These are phyloP conservation scores for Phaeosphaeria sp. DNA, from an alignment of 2,329 filamentous ascomycete genomes.

Conservation along the genomic window DNA sequence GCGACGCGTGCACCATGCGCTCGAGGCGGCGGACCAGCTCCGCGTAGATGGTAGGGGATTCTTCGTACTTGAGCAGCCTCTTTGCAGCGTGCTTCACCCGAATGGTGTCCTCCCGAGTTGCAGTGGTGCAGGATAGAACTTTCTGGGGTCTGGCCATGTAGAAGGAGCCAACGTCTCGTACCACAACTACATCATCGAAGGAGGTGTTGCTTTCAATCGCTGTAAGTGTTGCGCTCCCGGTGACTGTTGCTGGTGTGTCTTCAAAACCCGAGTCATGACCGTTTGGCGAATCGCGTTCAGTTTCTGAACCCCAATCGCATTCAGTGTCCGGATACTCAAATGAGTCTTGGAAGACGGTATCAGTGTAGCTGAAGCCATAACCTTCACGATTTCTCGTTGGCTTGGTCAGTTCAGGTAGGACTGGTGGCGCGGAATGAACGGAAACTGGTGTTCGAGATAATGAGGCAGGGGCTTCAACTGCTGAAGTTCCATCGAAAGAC, in stretches of 20 bases:
- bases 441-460: background rate
- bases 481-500: background rate
- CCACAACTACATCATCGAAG: constrained; percentile 30
- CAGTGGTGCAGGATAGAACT: constrained; percentile 28
- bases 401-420: constrained; percentile 14
- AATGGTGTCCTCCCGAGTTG: constrained; percentile 27
- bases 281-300: background rate
- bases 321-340: constrained; percentile 32
- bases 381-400: constrained; percentile 27
- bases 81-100: constrained; percentile 22
- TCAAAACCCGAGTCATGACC: background rate
- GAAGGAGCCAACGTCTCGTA: constrained; percentile 26
- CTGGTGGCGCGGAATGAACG: background rate
- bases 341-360: constrained; percentile 27
- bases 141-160: constrained; percentile 23
- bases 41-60: constrained; percentile 25
- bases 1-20: constrained; percentile 23
- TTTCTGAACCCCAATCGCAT: constrained; percentile 20
- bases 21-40: constrained; percentile 26
- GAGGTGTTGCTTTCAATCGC: constrained; percentile 13
- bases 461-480: background rate
- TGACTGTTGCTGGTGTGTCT: background rate
- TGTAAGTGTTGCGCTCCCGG: background rate
- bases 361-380: constrained; percentile 33
- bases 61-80: constrained; percentile 21